Evolutionary conservation across 768 basidiomycete species (phyloP).

Genomic region (Leccinum incarnatum): DNA sequence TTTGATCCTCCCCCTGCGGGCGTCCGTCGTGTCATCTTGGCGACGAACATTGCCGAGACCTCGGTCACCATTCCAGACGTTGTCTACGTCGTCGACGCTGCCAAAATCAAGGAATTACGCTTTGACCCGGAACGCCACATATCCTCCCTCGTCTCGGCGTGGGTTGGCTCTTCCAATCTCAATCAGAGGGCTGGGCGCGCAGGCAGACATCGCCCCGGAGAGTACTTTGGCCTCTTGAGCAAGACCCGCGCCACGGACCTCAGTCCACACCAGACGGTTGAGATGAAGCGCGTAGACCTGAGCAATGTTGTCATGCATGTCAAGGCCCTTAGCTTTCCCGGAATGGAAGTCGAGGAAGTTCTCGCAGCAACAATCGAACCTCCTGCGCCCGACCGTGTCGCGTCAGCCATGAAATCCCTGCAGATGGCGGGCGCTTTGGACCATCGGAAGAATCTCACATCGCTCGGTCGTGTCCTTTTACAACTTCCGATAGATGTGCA

Average conservation of each 20-base stretch:
- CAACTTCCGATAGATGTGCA: conserved; percentile 89
- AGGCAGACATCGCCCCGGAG: conserved; percentile 85
- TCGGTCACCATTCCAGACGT: conserved; percentile 95
- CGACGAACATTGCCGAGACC: conserved; percentile 95
- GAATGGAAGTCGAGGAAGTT: conserved; percentile 83
- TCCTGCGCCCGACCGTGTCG: conserved; percentile 72
- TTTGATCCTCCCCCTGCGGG: conserved; percentile 80
- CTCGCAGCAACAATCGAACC: conserved; percentile 84
- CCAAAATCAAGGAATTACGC: conserved; percentile 81
- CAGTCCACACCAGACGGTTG: conserved; percentile 82
- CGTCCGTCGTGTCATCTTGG: conserved; percentile 82
- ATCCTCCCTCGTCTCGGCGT: conserved; percentile 85
- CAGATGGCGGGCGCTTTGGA: conserved; percentile 89
- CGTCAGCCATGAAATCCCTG: conserved; percentile 74
- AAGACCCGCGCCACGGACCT: conserved; percentile 57
- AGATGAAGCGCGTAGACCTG: conserved; percentile 91
- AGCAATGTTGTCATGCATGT: conserved; percentile 96
- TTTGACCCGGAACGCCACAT: conserved; percentile 89
- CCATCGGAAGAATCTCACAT: conserved; percentile 68
- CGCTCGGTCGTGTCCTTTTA: conserved; percentile 83
- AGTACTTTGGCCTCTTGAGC: conserved; percentile 85
- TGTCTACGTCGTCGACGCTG: conserved; percentile 90
- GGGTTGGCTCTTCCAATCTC: conserved; percentile 88
- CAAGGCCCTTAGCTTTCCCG: conserved; percentile 87
- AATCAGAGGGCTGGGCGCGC: conserved; percentile 92